phyloP scores from a whole-genome alignment of 202 grass and related monocot species.

The Cymbopogon flexuosus region DNA sequence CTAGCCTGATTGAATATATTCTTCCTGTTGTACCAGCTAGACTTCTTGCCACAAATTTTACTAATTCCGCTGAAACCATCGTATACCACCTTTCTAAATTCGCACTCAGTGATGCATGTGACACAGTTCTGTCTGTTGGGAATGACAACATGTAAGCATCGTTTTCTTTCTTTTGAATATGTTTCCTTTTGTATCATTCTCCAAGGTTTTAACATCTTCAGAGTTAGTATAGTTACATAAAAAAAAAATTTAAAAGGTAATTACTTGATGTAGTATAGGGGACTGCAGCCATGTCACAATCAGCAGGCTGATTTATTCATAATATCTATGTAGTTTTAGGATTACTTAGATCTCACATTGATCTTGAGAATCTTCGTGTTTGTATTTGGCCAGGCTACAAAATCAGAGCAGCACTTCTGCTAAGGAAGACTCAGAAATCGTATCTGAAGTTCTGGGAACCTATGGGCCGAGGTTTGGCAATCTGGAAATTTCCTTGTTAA shows the following conservation, averaged over 20 bases:
- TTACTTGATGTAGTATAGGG: not conserved
- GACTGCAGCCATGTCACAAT: constrained; percentile 9
- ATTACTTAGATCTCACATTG: not conserved
- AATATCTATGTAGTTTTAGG: not conserved
- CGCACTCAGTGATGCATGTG: constrained; percentile 21
- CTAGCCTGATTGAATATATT: constrained; percentile 36
- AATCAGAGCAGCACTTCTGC: constrained; percentile 31
- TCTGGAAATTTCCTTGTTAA: constrained; percentile 35
- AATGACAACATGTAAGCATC: constrained; percentile 25
- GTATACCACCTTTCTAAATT: constrained; percentile 41
- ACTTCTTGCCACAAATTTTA: constrained; percentile 30
- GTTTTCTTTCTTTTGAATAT: not conserved
- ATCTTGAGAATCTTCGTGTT: constrained; percentile 1
- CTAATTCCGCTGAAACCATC: constrained; percentile 1
- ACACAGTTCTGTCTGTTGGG: not conserved
- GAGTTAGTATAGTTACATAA: not conserved
- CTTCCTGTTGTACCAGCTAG: constrained; percentile 43
- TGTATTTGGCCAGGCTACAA: constrained; percentile 32
- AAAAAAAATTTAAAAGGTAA: not conserved
- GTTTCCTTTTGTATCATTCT: not conserved
- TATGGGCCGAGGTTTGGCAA: constrained; percentile 10
- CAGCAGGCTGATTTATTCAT: not conserved
- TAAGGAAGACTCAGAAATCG: constrained; percentile 15
- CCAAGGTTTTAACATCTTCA: not conserved
- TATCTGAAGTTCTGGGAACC: constrained; percentile 38